Percentiles rank a stretch among this genome's conserved stretches.
phyloP scores from a whole-genome alignment of 306 rosid species.

The Sechiopsis laciniata region DNA sequence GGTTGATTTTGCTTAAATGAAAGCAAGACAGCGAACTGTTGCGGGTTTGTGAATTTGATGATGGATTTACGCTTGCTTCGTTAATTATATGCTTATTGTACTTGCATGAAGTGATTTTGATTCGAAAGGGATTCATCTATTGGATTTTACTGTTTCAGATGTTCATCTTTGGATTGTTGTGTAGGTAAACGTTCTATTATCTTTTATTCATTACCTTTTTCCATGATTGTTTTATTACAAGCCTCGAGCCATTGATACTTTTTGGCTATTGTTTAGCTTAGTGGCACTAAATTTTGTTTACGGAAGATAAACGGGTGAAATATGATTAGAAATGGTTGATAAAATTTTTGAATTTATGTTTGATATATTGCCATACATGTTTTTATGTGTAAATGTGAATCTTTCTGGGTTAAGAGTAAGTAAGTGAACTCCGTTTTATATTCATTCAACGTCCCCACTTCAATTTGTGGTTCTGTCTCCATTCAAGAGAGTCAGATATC shows the following conservation, averaged over 20 bases:
- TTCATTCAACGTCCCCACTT: neutral
- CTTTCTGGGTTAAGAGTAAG: neutral
- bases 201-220: slow-evolving; percentile 7
- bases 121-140: neutral
- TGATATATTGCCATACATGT: neutral
- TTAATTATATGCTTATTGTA: neutral
- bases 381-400: slow-evolving; percentile 13
- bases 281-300: neutral
- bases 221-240: neutral
- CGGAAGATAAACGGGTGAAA: neutral
- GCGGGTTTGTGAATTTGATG: slow-evolving; percentile 11
- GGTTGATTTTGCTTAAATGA: slow-evolving; percentile 9
- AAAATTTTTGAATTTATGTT: neutral
- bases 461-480: neutral
- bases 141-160: slow-evolving; percentile 13
- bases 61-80: neutral
- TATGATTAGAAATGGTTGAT: neutral
- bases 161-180: neutral
- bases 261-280: neutral
- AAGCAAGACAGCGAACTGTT: neutral
- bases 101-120: slow-evolving; percentile 9
- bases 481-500: neutral
- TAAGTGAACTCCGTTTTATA: neutral
- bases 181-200: neutral
- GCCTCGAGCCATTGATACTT: slow-evolving; percentile 7